Evolutionary conservation across 2,329 filamentous ascomycete genomes (phyloP).

Genomic region (Daldinia sp.): DNA sequence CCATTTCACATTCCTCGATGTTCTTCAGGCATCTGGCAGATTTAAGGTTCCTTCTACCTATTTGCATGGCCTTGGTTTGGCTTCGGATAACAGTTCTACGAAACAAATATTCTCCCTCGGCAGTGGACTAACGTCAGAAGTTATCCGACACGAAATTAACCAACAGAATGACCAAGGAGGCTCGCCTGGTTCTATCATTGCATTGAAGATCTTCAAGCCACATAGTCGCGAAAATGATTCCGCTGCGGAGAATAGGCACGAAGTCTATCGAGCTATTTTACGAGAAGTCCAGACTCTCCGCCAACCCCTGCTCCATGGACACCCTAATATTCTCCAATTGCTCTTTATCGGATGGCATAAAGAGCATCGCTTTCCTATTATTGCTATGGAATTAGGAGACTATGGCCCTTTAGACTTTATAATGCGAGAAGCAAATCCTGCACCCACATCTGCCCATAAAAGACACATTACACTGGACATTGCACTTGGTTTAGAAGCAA

Average conservation of each 20-base stretch:
- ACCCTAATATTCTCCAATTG: slow-evolving; percentile 17
- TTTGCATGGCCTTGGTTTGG: neutral
- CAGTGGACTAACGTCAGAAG: slow-evolving; percentile 18
- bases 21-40: neutral
- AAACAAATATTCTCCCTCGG: slow-evolving; percentile 10
- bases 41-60: neutral
- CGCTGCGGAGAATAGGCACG: neutral
- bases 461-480: slow-evolving; percentile 20
- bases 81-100: neutral
- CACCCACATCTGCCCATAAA: neutral
- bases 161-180: slow-evolving; percentile 5
- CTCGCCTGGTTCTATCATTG: slow-evolving; percentile 5
- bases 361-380: slow-evolving; percentile 4
- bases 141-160: slow-evolving; percentile 8
- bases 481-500: slow-evolving; percentile 19
- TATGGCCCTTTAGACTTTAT: slow-evolving; percentile 18
- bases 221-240: neutral
- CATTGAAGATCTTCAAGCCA: neutral
- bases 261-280: slow-evolving; percentile 17
- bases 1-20: neutral
- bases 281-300: slow-evolving; percentile 8
- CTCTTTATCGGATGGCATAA: slow-evolving; percentile 19
- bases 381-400: slow-evolving; percentile 12
- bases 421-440: slow-evolving; percentile 1
- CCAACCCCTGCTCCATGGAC: slow-evolving; percentile 2